Conservation (phyloP, 192 early-diverging fungal genomes). For the Oehlia diaphana region DNA sequence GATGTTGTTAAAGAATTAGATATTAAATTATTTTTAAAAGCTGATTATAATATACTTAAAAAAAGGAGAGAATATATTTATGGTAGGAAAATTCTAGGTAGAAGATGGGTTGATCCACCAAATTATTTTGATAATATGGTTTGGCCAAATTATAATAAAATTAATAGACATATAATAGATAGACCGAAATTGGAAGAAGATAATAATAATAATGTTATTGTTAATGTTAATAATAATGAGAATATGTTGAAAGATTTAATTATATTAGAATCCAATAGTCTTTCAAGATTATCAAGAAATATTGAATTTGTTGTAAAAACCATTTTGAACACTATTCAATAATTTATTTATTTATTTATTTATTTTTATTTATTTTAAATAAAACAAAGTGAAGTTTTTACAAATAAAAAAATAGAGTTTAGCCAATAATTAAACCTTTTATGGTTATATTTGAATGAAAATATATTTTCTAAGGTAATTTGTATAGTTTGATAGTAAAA, state of each 20-base stretch:
- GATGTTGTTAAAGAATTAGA: conserved; percentile 46
- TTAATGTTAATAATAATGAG: background rate
- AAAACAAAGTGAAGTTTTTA: too few species aligned
- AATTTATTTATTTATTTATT: too few species aligned
- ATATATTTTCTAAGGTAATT: too few species aligned
- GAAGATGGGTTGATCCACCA: conserved; percentile 70
- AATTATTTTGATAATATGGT: conserved; percentile 78
- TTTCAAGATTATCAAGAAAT: background rate
- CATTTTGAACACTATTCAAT: background rate
- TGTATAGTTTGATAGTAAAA: too few species aligned
- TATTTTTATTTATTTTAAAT: too few species aligned
- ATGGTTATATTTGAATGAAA: too few species aligned
- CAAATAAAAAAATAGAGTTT: too few species aligned
- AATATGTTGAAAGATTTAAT: background rate
- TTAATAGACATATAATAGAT: background rate
- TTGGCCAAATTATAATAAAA: conserved; percentile 67
- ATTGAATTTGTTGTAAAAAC: background rate
- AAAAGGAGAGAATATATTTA: conserved; percentile 59
- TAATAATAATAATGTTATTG: too few species aligned
- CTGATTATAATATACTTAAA: conserved; percentile 62
- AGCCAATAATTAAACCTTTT: too few species aligned
- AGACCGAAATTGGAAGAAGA: background rate
- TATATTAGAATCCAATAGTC: background rate
- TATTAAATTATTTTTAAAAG: conserved; percentile 56
- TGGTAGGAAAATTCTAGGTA: conserved; percentile 75